phyloP scores from a whole-genome alignment of 106 monocot genomes.

The Ottelia alismoides region DNA sequence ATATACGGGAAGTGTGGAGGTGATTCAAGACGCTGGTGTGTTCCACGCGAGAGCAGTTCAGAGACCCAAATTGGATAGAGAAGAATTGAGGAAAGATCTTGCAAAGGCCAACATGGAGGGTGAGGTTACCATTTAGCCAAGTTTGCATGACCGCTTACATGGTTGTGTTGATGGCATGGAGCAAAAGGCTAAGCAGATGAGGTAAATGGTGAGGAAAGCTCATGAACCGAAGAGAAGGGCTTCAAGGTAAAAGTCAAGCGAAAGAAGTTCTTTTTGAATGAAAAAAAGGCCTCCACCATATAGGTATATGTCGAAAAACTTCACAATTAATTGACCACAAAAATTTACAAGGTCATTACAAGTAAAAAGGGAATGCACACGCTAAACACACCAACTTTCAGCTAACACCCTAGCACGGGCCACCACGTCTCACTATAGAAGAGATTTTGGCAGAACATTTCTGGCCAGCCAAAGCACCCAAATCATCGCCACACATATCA shows the following conservation, averaged over 20 bases:
- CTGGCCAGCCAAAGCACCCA: too few relatives aligned
- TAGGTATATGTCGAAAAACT: too few relatives aligned
- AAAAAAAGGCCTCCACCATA: too few relatives aligned
- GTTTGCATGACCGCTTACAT: neutral
- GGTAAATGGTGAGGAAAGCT: constrained; percentile 43
- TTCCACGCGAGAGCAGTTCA: constrained; percentile 3
- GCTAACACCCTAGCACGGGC: too few relatives aligned
- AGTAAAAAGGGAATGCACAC: too few relatives aligned
- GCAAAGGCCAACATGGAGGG: constrained; percentile 12
- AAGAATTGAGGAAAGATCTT: constrained; percentile 41
- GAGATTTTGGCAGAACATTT: too few relatives aligned
- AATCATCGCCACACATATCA: too few relatives aligned
- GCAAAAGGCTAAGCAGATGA: constrained; percentile 37
- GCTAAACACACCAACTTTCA: too few relatives aligned
- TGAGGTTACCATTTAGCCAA: constrained; percentile 3
- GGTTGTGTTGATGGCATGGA: constrained; percentile 24
- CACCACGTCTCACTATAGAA: too few relatives aligned
- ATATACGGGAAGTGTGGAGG: constrained; percentile 36
- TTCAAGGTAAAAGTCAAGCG: constrained; percentile 5
- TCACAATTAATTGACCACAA: too few relatives aligned
- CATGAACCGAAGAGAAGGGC: constrained; percentile 28
- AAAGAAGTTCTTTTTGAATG: too few relatives aligned
- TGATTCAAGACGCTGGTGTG: constrained; percentile 22
- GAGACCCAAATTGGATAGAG: constrained; percentile 49
- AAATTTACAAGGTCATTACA: too few relatives aligned